Evolutionary conservation across 2,329 filamentous ascomycete species (phyloP).

Genomic region (Apiospora marii): DNA sequence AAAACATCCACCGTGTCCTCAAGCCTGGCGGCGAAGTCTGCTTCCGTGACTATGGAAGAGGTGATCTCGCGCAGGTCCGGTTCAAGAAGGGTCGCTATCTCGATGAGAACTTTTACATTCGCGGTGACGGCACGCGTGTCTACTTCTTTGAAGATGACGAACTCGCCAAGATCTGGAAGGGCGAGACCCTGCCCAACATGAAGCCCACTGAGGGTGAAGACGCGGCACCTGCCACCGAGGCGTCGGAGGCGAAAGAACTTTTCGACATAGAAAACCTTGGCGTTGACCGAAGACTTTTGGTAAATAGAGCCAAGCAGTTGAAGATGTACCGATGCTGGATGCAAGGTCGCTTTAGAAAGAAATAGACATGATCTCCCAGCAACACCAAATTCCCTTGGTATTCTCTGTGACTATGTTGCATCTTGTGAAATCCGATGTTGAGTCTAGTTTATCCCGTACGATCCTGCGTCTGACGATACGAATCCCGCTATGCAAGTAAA

Average conservation of each 20-base stretch:
- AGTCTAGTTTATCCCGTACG: not conserved
- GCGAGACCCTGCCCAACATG: slow-evolving; percentile 31
- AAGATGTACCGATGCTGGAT: slow-evolving; percentile 99
- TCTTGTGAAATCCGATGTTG: too few species aligned
- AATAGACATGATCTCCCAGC: slow-evolving; percentile 47
- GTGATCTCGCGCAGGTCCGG: slow-evolving; percentile 93
- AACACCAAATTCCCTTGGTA: not conserved
- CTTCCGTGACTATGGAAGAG: slow-evolving; percentile 95
- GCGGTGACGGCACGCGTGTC: slow-evolving; percentile 93
- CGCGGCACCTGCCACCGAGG: slow-evolving; percentile 24
- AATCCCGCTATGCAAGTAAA: too few species aligned
- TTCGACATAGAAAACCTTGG: slow-evolving; percentile 83
- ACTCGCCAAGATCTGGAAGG: slow-evolving; percentile 78
- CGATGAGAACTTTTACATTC: slow-evolving; percentile 96
- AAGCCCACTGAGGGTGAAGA: slow-evolving; percentile 37
- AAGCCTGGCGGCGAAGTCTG: slow-evolving; percentile 94
- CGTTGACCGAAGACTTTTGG: slow-evolving; percentile 85
- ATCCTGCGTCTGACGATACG: too few species aligned
- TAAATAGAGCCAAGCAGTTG: slow-evolving; percentile 87
- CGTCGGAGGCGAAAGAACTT: slow-evolving; percentile 33
- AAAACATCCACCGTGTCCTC: slow-evolving; percentile 81
- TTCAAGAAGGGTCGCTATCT: slow-evolving; percentile 96
- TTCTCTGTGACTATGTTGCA: not conserved
- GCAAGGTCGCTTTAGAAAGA: slow-evolving; percentile 82
- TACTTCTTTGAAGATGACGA: slow-evolving; percentile 96